Conservation (phyloP, 139 green algal species). For the Chlorella vulgaris region DNA sequence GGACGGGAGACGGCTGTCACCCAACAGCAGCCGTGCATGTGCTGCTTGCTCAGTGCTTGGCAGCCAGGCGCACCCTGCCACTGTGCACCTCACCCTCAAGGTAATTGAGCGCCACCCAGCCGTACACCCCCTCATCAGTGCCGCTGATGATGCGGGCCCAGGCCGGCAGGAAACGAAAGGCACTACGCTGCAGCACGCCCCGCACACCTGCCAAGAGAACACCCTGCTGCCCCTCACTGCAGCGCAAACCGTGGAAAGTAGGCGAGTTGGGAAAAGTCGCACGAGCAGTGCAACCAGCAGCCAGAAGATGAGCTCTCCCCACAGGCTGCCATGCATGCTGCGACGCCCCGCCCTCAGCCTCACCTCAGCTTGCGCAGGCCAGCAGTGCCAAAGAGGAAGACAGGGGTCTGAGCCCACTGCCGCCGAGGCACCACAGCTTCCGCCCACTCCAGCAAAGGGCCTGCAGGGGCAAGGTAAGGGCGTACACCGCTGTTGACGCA, state of each 20-base stretch:
- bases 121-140: slow-evolving; percentile 83
- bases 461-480: slow-evolving; percentile 37
- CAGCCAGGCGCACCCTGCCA: too few species aligned
- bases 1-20: neutral
- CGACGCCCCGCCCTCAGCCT: too few species aligned
- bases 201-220: slow-evolving; percentile 52
- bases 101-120: slow-evolving; percentile 87
- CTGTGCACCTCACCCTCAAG: slow-evolving; percentile 8
- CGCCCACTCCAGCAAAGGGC: slow-evolving; percentile 84
- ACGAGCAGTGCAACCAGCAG: neutral
- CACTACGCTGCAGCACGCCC: slow-evolving; percentile 40
- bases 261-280: neutral
- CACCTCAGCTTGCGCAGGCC: slow-evolving; percentile 70
- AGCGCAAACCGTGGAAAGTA: neutral
- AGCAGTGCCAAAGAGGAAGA: slow-evolving; percentile 82
- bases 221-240: slow-evolving; percentile 23
- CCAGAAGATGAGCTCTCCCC: neutral
- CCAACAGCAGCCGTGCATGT: neutral
- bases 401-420: slow-evolving; percentile 46
- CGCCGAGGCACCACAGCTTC: slow-evolving; percentile 67
- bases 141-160: slow-evolving; percentile 86
- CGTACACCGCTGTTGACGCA: too few species aligned
- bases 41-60: neutral
- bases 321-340: too few species aligned
- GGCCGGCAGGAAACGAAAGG: slow-evolving; percentile 68